A percentile compares a stretch with the other conserved stretches of the same genome.
Conservation (phyloP, 441 rosid species). For the Erodium texanum region DNA sequence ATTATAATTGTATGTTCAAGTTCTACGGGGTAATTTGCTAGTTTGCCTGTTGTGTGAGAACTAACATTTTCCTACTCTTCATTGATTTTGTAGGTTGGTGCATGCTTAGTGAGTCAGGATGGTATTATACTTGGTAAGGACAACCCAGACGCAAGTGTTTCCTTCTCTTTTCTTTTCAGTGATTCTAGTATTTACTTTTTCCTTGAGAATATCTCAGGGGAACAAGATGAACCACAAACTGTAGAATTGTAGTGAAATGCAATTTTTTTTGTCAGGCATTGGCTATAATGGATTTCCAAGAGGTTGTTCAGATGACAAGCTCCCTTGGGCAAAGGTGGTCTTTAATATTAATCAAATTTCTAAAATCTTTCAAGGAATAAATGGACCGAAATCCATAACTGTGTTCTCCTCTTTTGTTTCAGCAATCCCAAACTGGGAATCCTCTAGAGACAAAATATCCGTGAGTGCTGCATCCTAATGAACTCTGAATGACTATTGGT, state of each 20-base stretch:
- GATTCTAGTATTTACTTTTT: not conserved
- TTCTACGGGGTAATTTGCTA: not conserved
- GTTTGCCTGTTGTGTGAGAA: not conserved
- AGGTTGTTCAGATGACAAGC: conserved; percentile 93
- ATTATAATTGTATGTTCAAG: not conserved
- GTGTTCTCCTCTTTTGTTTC: conserved; percentile 19
- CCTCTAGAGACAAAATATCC: conserved; percentile 88
- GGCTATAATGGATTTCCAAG: conserved; percentile 98
- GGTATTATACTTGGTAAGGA: conserved; percentile 77
- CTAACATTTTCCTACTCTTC: not conserved
- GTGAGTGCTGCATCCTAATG: conserved; percentile 33
- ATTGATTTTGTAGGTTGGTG: conserved; percentile 60
- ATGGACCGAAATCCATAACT: not conserved
- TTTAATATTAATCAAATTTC: not conserved
- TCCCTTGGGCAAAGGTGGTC: conserved; percentile 94
- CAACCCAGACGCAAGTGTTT: not conserved
- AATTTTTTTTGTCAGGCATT: conserved; percentile 45
- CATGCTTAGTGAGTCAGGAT: conserved; percentile 82
- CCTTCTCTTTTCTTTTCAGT: not conserved
- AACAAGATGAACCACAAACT: not conserved
- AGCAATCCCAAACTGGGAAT: conserved; percentile 68
- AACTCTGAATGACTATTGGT: conserved; percentile 8
- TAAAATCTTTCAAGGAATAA: conserved; percentile 9
- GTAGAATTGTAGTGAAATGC: not conserved
- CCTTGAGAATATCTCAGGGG: not conserved